Evolutionary conservation across 441 rosid species (phyloP).

Genomic region (Euphorbia celastroides): DNA sequence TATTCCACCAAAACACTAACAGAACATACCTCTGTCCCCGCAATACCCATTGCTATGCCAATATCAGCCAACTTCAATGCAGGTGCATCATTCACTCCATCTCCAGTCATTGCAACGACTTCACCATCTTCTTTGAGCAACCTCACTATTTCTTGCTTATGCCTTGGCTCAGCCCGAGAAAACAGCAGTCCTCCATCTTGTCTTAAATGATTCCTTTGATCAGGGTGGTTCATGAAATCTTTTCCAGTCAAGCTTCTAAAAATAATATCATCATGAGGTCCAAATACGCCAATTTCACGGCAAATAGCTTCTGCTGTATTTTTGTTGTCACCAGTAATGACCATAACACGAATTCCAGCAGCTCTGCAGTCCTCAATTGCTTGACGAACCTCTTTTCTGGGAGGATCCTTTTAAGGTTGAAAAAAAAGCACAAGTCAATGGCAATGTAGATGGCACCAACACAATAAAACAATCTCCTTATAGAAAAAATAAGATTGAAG

Average conservation of each 20-base stretch:
- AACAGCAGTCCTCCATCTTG: slow-evolving; percentile 75
- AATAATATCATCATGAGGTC: slow-evolving; percentile 51
- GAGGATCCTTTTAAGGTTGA: slow-evolving; percentile 68
- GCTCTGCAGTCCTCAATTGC: slow-evolving; percentile 90
- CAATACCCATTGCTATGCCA: slow-evolving; percentile 88
- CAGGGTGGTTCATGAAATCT: slow-evolving; percentile 61
- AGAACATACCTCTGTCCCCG: slow-evolving; percentile 83
- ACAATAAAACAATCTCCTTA: background rate
- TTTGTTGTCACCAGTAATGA: slow-evolving; percentile 95
- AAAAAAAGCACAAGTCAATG: slow-evolving; percentile 11
- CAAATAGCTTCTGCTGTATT: slow-evolving; percentile 95
- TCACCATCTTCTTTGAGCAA: slow-evolving; percentile 93
- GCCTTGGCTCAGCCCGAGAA: slow-evolving; percentile 96
- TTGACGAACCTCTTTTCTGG: slow-evolving; percentile 86
- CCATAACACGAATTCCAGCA: slow-evolving; percentile 97
- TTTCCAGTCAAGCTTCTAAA: slow-evolving; percentile 73
- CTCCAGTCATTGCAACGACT: slow-evolving; percentile 97
- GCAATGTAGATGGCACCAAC: background rate
- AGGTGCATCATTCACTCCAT: slow-evolving; percentile 94
- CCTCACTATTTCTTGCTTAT: slow-evolving; percentile 96
- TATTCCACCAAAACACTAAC: background rate
- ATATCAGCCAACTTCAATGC: slow-evolving; percentile 92
- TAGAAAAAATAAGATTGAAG: background rate
- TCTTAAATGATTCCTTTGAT: slow-evolving; percentile 56
- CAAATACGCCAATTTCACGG: slow-evolving; percentile 86